Conservation (phyloP, 2,329 filamentous ascomycete species). For the Diaporthe eres region DNA sequence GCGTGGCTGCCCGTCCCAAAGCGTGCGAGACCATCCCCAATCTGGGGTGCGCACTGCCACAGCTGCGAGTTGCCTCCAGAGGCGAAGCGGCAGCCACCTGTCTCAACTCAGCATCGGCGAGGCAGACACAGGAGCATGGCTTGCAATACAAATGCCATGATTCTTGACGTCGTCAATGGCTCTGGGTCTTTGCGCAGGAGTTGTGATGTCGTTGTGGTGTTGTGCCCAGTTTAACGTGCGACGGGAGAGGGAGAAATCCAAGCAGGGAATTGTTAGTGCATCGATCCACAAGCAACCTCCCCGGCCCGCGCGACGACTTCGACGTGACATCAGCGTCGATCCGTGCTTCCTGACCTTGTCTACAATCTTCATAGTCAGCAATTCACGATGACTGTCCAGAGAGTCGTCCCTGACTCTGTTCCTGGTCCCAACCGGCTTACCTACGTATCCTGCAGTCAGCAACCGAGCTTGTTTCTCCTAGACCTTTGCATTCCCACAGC, state of each 20-base stretch:
- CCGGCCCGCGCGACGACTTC: background rate
- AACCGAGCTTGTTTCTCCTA: too few species aligned
- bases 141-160: background rate
- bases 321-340: background rate
- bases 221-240: background rate
- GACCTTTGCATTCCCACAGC: too few species aligned
- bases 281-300: background rate
- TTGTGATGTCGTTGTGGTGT: slow-evolving; percentile 2
- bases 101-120: background rate
- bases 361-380: background rate
- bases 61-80: slow-evolving; percentile 10
- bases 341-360: background rate
- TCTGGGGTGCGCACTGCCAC: slow-evolving; percentile 1
- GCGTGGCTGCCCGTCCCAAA: slow-evolving; percentile 24
- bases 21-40: background rate
- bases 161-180: background rate
- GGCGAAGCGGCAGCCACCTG: slow-evolving; percentile 11
- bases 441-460: too few species aligned
- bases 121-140: background rate
- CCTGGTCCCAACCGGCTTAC: too few species aligned
- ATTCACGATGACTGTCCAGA: background rate
- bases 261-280: slow-evolving; percentile 11
- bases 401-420: too few species aligned
- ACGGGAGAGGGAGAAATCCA: background rate
- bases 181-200: background rate